Percentiles rank a stretch among this genome's conserved stretches.
These are phyloP conservation scores for Marasmius fiardii DNA, from an alignment of 1,284 basidiomycete species.

Conservation along the genomic window DNA sequence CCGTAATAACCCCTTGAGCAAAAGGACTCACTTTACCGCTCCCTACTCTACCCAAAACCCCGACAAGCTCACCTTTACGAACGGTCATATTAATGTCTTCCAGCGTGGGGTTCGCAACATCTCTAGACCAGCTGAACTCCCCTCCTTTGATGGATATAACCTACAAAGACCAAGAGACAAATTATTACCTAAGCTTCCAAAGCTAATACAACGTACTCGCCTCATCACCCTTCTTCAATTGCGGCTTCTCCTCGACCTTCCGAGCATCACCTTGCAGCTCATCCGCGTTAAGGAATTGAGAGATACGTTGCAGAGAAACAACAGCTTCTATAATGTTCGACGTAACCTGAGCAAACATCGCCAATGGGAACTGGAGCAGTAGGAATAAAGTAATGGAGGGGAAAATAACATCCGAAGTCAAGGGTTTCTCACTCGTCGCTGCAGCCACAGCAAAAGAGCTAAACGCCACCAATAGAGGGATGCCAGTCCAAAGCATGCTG, in stretches of 20 bases:
- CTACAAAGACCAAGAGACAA: constrained; percentile 20
- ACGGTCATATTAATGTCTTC: constrained; percentile 77
- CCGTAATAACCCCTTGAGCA: not conserved
- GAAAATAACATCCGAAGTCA: constrained; percentile 93
- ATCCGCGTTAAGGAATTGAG: constrained; percentile 72
- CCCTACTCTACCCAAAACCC: constrained; percentile 89
- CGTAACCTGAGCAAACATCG: constrained; percentile 75
- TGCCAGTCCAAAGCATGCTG: constrained; percentile 61
- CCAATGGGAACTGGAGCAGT: constrained; percentile 85
- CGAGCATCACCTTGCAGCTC: constrained; percentile 82
- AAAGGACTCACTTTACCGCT: constrained; percentile 73
- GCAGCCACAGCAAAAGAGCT: constrained; percentile 86
- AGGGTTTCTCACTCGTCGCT: constrained; percentile 59
- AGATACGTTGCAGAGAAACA: constrained; percentile 83
- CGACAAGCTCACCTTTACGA: constrained; percentile 84
- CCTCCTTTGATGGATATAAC: constrained; percentile 71
- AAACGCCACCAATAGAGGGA: constrained; percentile 82
- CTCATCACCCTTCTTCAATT: constrained; percentile 59
- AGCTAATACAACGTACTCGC: constrained; percentile 27
- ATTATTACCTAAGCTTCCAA: not conserved
- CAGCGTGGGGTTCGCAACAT: constrained; percentile 57
- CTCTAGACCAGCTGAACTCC: constrained; percentile 77
- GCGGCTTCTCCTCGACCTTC: constrained; percentile 40
- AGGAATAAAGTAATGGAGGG: constrained; percentile 93
- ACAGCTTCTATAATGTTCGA: constrained; percentile 81